phyloP scores from a whole-genome alignment of 2,329 filamentous ascomycete species.

The Aspergillus brasiliensis region DNA sequence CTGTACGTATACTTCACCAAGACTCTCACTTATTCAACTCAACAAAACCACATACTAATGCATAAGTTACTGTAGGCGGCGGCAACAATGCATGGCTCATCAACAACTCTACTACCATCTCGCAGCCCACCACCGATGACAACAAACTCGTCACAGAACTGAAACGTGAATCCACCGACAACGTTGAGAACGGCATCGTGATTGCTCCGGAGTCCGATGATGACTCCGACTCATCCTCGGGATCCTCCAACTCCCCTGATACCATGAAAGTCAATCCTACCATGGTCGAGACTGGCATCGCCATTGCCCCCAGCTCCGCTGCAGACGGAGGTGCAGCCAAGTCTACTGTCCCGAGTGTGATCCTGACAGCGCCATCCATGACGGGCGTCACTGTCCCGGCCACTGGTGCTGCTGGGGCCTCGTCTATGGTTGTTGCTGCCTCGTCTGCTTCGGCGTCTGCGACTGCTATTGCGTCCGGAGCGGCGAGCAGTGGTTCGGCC shows the following conservation, averaged over 20 bases:
- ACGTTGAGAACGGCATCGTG: constrained; percentile 3
- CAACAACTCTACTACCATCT: constrained; percentile 6
- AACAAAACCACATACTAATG: not conserved
- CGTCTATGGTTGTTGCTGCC: not conserved
- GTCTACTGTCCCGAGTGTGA: not conserved
- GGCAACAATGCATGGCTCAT: constrained; percentile 20
- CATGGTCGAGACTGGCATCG: constrained; percentile 15
- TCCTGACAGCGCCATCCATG: not conserved
- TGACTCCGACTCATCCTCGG: constrained; percentile 7
- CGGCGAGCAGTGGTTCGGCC: too few relatives aligned
- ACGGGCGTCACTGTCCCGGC: not conserved
- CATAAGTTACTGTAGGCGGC: constrained; percentile 6
- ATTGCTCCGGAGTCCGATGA: constrained; percentile 11
- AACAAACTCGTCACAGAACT: not conserved
- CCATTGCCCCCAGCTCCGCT: constrained; percentile 3
- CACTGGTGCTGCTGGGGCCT: not conserved
- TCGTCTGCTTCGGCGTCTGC: not conserved
- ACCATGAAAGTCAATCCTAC: constrained; percentile 16
- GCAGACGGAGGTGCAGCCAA: not conserved
- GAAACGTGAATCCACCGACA: not conserved
- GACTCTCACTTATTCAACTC: not conserved
- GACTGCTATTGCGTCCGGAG: not conserved
- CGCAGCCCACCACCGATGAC: not conserved
- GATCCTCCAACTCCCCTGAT: constrained; percentile 17
- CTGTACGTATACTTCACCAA: constrained; percentile 22